Evolutionary conservation across 176 grass and related monocot species (phyloP).

Genomic region (Juncus effusus): DNA sequence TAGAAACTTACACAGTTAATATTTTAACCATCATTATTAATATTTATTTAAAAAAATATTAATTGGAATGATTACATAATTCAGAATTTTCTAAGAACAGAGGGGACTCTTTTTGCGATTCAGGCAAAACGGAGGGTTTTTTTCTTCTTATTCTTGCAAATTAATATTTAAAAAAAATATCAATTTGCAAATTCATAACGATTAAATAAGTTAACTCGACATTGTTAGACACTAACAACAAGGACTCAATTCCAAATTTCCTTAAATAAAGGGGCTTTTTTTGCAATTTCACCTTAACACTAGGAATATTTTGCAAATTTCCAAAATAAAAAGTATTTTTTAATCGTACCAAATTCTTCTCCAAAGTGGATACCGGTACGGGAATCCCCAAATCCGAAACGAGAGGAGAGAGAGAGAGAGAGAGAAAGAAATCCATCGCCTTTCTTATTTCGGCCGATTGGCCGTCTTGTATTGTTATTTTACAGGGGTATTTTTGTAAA

Average conservation of each 20-base stretch:
- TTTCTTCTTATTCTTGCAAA: too few species aligned
- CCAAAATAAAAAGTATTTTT: neutral
- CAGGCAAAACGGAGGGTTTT: too few species aligned
- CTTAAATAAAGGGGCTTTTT: neutral
- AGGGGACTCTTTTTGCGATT: too few species aligned
- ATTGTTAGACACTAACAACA: neutral
- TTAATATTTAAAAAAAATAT: too few species aligned
- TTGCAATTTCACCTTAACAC: neutral
- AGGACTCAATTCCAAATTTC: neutral
- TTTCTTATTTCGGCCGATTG: slow-evolving; percentile 80
- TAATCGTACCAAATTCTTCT: slow-evolving; percentile 67
- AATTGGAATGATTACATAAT: too few species aligned
- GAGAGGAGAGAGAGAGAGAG: slow-evolving; percentile 49
- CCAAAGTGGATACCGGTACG: slow-evolving; percentile 68
- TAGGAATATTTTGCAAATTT: neutral
- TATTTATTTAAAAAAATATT: too few species aligned
- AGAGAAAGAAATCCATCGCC: slow-evolving; percentile 66
- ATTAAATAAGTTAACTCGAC: neutral
- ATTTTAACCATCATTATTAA: too few species aligned
- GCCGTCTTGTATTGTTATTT: slow-evolving; percentile 47
- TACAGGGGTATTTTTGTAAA: slow-evolving; percentile 60
- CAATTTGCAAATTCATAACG: neutral
- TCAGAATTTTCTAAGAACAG: too few species aligned
- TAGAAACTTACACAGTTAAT: too few species aligned
- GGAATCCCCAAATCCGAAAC: slow-evolving; percentile 49